Evolutionary conservation across 2,329 filamentous ascomycete genomes (phyloP).

Genomic region (Raffaelea ambrosiae): DNA sequence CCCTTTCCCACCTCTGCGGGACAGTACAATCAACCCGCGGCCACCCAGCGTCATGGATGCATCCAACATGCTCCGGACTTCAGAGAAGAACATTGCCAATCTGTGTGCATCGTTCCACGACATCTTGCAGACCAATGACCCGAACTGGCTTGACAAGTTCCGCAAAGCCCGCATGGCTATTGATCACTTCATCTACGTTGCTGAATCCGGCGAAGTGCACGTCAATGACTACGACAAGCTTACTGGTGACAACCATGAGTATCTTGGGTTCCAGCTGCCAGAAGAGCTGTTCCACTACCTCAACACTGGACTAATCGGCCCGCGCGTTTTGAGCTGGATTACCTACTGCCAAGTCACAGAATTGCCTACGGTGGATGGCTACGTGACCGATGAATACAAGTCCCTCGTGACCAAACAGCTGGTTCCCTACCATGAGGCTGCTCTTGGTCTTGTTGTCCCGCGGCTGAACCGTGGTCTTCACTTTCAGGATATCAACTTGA

Average conservation of each 20-base stretch:
- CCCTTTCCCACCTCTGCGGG: conserved; percentile 69
- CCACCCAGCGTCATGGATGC: conserved; percentile 64
- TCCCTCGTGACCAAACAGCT: conserved; percentile 68
- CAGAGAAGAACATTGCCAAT: conserved; percentile 60
- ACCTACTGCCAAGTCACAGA: conserved; percentile 71
- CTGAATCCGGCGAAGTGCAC: conserved; percentile 65
- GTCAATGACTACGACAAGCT: conserved; percentile 65
- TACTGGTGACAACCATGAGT: conserved; percentile 78
- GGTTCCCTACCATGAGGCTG: conserved; percentile 64
- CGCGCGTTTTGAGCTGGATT: conserved; percentile 73
- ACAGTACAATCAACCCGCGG: conserved; percentile 42
- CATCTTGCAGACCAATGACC: conserved; percentile 60
- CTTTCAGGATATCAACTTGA: conserved; percentile 67
- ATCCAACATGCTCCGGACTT: conserved; percentile 64
- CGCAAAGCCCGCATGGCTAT: conserved; percentile 77
- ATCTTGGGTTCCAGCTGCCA: conserved; percentile 82
- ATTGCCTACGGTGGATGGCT: conserved; percentile 77
- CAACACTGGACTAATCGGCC: conserved; percentile 70
- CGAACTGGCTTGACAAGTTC: conserved; percentile 77
- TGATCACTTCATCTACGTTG: conserved; percentile 79
- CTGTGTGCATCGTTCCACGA: conserved; percentile 75
- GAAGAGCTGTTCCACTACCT: conserved; percentile 88
- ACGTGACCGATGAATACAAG: conserved; percentile 71
- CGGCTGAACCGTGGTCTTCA: conserved; percentile 77
- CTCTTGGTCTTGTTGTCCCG: conserved; percentile 69